A percentile compares a stretch with the other conserved stretches of the same genome.
Conservation (phyloP, 2,329 filamentous ascomycete species). For the Colletotrichum tropicale region DNA sequence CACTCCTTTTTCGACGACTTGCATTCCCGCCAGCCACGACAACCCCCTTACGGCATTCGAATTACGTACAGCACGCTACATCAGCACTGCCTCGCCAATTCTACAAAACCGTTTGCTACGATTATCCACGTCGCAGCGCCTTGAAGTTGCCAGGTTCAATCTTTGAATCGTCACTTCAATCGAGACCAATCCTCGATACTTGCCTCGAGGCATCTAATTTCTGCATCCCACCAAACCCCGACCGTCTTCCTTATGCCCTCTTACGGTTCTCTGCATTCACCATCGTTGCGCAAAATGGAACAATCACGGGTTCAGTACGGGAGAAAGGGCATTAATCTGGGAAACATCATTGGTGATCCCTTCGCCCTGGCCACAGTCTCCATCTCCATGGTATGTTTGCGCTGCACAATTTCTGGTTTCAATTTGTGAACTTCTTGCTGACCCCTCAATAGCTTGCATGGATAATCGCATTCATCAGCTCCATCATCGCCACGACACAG, state of each 20-base stretch:
- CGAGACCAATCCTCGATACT: neutral
- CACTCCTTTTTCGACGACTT: constrained; percentile 17
- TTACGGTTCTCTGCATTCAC: constrained; percentile 75
- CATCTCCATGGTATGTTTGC: constrained; percentile 78
- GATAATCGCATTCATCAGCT: constrained; percentile 89
- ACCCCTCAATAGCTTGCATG: constrained; percentile 75
- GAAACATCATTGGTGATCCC: constrained; percentile 93
- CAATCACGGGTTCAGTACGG: constrained; percentile 62
- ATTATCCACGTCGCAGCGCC: neutral
- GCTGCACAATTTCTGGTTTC: neutral
- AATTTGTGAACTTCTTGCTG: neutral
- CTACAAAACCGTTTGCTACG: neutral
- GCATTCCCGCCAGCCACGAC: constrained; percentile 15
- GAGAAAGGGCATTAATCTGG: constrained; percentile 70
- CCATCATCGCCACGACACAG: constrained; percentile 72
- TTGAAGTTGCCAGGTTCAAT: neutral
- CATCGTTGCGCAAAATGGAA: constrained; percentile 84
- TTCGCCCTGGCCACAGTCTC: constrained; percentile 95
- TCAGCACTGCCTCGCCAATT: neutral
- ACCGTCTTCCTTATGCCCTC: constrained; percentile 66
- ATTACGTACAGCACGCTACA: constrained; percentile 1
- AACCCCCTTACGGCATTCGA: constrained; percentile 14
- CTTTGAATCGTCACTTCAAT: neutral
- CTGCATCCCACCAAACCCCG: neutral
- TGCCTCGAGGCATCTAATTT: constrained; percentile 9